These are phyloP conservation scores for Colletotrichum spinosum DNA, from an alignment of 2,329 filamentous ascomycete species.

Conservation along the genomic window DNA sequence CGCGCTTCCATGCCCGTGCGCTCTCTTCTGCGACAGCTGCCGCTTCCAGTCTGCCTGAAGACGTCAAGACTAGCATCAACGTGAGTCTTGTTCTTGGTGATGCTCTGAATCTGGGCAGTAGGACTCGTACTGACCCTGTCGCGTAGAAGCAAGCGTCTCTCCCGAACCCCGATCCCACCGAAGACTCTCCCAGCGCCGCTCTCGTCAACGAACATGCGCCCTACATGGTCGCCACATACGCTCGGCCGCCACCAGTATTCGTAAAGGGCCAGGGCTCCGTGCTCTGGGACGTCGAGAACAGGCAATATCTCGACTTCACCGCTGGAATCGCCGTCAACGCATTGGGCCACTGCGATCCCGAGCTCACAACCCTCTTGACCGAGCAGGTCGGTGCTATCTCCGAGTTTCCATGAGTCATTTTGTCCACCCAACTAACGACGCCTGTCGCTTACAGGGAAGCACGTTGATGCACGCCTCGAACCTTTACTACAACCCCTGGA, in stretches of 20 bases:
- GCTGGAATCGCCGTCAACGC: slow-evolving; percentile 96
- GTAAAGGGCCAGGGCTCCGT: slow-evolving; percentile 88
- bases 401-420: slow-evolving; percentile 29
- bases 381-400: slow-evolving; percentile 71
- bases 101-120: no score
- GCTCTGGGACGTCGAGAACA: slow-evolving; percentile 89
- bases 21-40: slow-evolving; percentile 51
- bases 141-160: slow-evolving; percentile 48
- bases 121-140: slow-evolving; percentile 1
- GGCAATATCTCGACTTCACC: slow-evolving; percentile 93
- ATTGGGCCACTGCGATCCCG: slow-evolving; percentile 89
- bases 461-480: slow-evolving; percentile 94
- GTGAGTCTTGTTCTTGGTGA: slow-evolving; percentile 40
- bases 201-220: slow-evolving; percentile 81
- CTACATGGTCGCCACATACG: slow-evolving; percentile 97
- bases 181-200: slow-evolving; percentile 79
- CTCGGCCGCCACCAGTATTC: slow-evolving; percentile 90
- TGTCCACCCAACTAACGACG: slow-evolving; percentile 18
- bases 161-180: slow-evolving; percentile 77
- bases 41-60: slow-evolving; percentile 49
- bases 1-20: slow-evolving; percentile 45
- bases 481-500: slow-evolving; percentile 97
- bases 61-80: slow-evolving; percentile 48
- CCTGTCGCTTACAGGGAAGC: slow-evolving; percentile 61
- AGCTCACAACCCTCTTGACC: slow-evolving; percentile 78